These are phyloP conservation scores for Aciculosporium take DNA, from an alignment of 2,329 filamentous ascomycete species.

Conservation along the genomic window DNA sequence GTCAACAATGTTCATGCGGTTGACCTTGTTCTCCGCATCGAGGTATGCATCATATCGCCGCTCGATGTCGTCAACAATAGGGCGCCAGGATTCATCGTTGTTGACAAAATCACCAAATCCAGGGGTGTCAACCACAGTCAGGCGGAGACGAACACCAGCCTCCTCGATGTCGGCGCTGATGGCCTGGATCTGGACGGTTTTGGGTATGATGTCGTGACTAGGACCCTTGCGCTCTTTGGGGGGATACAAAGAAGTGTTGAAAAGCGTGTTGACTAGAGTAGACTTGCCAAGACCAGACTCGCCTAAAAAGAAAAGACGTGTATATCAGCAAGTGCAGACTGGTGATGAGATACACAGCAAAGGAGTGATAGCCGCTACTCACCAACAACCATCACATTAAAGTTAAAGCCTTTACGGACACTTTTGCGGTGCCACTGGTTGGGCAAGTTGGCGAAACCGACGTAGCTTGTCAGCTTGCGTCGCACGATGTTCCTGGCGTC, in stretches of 20 bases:
- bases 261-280: constrained; percentile 95
- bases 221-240: constrained; percentile 97
- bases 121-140: constrained; percentile 95
- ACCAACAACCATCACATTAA: constrained; percentile 99
- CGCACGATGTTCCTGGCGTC: constrained; percentile 92
- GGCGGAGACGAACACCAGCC: constrained; percentile 86
- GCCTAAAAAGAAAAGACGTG: constrained; percentile 46
- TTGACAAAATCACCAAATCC: constrained; percentile 99
- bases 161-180: constrained; percentile 97
- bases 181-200: constrained; percentile 89
- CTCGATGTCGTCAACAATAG: constrained; percentile 99
- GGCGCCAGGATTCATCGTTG: constrained; percentile 98
- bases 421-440: constrained; percentile 99
- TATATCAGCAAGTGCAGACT: not conserved
- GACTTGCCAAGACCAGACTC: constrained; percentile 99
- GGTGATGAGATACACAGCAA: not conserved
- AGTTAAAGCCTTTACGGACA: constrained; percentile 99
- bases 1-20: constrained; percentile 99
- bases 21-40: constrained; percentile 99
- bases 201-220: constrained; percentile 94
- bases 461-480: constrained; percentile 94
- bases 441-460: constrained; percentile 95
- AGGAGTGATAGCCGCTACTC: constrained; percentile 28
- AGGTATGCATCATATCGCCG: constrained; percentile 97
- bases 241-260: constrained; percentile 98